A percentile compares a stretch with the other conserved stretches of the same genome.
Conservation (phyloP, 768 basidiomycete species). For the Lactifluus hygrophoroides region DNA sequence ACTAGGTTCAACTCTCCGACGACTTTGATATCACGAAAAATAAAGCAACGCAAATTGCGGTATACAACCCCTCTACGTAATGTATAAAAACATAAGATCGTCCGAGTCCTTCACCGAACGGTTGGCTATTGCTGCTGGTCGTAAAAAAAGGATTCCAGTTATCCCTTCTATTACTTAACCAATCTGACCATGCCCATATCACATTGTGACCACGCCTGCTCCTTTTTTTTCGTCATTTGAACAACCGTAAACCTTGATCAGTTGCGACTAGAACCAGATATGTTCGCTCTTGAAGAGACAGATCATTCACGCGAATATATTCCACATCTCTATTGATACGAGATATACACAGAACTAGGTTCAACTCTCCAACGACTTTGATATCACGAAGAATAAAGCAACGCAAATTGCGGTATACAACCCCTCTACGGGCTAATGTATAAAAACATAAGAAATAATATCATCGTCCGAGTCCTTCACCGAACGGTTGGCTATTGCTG, state of each 20-base stretch:
- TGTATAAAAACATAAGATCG: background rate
- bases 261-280: background rate
- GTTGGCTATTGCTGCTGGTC: background rate
- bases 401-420: constrained; percentile 13
- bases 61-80: constrained; percentile 4
- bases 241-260: constrained; percentile 2
- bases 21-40: background rate
- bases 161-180: too few relatives aligned
- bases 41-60: constrained; percentile 2
- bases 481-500: background rate
- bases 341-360: constrained; percentile 3
- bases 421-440: background rate
- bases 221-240: background rate
- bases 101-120: constrained; percentile 1
- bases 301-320: background rate
- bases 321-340: constrained; percentile 4
- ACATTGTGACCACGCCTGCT: background rate
- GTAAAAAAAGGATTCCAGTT: too few relatives aligned
- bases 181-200: background rate
- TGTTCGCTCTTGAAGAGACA: background rate
- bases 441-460: background rate
- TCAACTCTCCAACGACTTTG: background rate
- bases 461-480: background rate
- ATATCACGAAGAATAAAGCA: background rate
- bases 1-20: background rate